These are phyloP conservation scores for Lactifluus volemus DNA, from an alignment of 768 basidiomycete species.

Conservation along the genomic window DNA sequence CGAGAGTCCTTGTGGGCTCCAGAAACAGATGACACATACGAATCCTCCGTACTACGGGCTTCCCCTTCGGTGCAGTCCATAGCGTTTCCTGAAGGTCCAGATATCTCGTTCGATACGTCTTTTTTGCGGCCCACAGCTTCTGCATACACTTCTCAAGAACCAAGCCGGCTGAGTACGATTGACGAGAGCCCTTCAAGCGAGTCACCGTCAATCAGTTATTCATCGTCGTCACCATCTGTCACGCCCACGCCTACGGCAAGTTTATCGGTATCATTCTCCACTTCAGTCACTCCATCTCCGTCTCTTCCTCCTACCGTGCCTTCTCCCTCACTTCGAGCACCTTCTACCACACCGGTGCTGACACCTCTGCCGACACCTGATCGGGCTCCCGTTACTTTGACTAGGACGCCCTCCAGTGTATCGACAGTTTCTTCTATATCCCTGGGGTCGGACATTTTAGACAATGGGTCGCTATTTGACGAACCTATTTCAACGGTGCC, in stretches of 20 bases:
- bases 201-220: slow-evolving; percentile 27
- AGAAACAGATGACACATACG: slow-evolving; percentile 62
- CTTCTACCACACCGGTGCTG: slow-evolving; percentile 14
- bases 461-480: slow-evolving; percentile 21
- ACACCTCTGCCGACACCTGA: slow-evolving; percentile 14
- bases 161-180: slow-evolving; percentile 18
- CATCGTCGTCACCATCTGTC: slow-evolving; percentile 34
- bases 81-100: slow-evolving; percentile 48
- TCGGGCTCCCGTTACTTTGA: slow-evolving; percentile 23
- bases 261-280: slow-evolving; percentile 33
- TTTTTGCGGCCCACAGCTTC: slow-evolving; percentile 53
- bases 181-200: slow-evolving; percentile 21
- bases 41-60: slow-evolving; percentile 64
- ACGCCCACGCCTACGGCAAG: slow-evolving; percentile 27
- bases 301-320: slow-evolving; percentile 24
- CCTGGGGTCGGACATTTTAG: slow-evolving; percentile 27
- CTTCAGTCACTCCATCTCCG: slow-evolving; percentile 23
- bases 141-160: slow-evolving; percentile 23
- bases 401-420: slow-evolving; percentile 26
- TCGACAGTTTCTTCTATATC: slow-evolving; percentile 27
- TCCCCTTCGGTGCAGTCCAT: slow-evolving; percentile 52
- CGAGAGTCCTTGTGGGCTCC: slow-evolving; percentile 46
- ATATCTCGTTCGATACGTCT: slow-evolving; percentile 67
- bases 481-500: slow-evolving; percentile 41
- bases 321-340: slow-evolving; percentile 25